These are phyloP conservation scores for Populus euphratica DNA, from an alignment of 345 rosid genomes.

Conservation along the genomic window DNA sequence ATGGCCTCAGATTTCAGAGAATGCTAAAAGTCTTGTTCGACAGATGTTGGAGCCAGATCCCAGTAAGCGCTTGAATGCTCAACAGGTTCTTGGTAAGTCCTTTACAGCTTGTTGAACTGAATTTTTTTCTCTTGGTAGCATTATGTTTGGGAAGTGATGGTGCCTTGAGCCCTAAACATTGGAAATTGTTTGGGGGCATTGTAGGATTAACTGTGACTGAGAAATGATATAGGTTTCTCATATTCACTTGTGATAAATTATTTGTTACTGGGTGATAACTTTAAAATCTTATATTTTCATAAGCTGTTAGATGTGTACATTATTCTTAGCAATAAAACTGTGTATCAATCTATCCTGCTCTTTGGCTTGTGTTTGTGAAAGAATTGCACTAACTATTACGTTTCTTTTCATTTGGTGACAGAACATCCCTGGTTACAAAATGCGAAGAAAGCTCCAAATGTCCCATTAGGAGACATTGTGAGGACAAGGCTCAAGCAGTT, in stretches of 20 bases:
- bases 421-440: constrained; percentile 95
- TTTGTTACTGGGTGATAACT: not conserved
- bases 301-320: not conserved
- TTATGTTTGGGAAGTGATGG: not conserved
- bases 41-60: constrained; percentile 90
- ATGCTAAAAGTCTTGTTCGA: constrained; percentile 80
- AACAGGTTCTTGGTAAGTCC: constrained; percentile 78
- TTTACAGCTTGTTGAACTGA: constrained; percentile 1
- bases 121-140: not conserved
- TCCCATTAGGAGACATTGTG: constrained; percentile 91
- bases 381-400: constrained; percentile 2
- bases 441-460: constrained; percentile 94
- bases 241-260: not conserved
- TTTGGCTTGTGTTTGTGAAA: not conserved
- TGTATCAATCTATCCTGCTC: not conserved
- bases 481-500: constrained; percentile 93
- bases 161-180: not conserved
- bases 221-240: not conserved
- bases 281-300: not conserved
- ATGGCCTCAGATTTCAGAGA: constrained; percentile 91
- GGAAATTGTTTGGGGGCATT: not conserved
- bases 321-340: not conserved
- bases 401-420: constrained; percentile 27
- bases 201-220: not conserved
- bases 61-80: constrained; percentile 69